Conservation (phyloP, 2,329 filamentous ascomycete species). For the Epichloe elymi region DNA sequence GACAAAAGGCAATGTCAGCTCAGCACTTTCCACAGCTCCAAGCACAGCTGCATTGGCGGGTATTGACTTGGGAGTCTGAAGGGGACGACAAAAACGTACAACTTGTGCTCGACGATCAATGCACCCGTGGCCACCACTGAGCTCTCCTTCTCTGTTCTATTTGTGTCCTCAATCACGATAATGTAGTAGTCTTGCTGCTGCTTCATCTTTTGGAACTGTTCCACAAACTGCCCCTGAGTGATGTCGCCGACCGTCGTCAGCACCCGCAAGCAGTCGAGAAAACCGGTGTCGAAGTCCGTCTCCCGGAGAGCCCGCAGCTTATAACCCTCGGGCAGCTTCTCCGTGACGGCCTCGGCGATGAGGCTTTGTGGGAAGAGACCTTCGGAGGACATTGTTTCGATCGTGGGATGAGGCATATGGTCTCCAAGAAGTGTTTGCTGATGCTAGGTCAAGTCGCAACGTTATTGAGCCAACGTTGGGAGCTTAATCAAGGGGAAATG, state of each 20-base stretch:
- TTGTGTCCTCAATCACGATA: conserved; percentile 68
- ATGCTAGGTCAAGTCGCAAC: too few species aligned
- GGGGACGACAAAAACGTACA: conserved; percentile 41
- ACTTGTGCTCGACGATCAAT: conserved; percentile 86
- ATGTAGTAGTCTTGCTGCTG: conserved; percentile 70
- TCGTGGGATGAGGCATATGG: conserved; percentile 3
- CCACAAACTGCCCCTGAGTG: conserved; percentile 56
- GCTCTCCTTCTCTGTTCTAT: conserved; percentile 32
- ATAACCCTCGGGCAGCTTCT: conserved; percentile 68
- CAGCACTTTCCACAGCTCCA: not conserved
- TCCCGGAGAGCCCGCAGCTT: conserved; percentile 66
- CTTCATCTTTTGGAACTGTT: conserved; percentile 73
- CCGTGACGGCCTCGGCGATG: conserved; percentile 61
- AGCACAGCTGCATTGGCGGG: not conserved
- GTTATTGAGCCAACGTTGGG: too few species aligned
- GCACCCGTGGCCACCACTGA: conserved; percentile 82
- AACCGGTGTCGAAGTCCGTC: conserved; percentile 67
- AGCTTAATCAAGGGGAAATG: too few species aligned
- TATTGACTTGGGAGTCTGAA: not conserved
- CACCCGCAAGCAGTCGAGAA: conserved; percentile 82
- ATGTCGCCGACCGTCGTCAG: conserved; percentile 90
- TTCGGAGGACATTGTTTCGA: conserved; percentile 8
- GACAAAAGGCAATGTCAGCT: conserved; percentile 10
- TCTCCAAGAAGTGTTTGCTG: too few species aligned
- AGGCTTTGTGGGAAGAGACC: conserved; percentile 68